Conservation (phyloP, 768 basidiomycete genomes). For the Clathrus columnatus region DNA sequence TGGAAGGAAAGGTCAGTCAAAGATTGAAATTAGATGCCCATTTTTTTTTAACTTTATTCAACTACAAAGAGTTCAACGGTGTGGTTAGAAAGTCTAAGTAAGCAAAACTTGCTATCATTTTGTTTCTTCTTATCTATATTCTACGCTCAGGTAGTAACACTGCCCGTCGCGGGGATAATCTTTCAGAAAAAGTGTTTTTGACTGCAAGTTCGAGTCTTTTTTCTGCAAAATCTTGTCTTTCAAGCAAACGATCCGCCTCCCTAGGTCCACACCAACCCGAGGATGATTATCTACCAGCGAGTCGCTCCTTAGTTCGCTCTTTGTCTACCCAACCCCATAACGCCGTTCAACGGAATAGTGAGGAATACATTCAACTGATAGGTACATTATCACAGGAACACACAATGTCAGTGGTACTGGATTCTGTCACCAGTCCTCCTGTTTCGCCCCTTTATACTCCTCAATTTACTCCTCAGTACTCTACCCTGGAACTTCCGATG, state of each 20-base stretch:
- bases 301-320: slow-evolving; percentile 19
- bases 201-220: slow-evolving; percentile 68
- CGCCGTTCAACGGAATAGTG: slow-evolving; percentile 1
- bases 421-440: neutral
- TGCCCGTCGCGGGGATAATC: slow-evolving; percentile 62
- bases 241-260: slow-evolving; percentile 35
- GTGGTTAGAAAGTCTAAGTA: slow-evolving; percentile 75
- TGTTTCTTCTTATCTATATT: slow-evolving; percentile 4
- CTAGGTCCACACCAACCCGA: slow-evolving; percentile 38
- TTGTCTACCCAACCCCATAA: neutral
- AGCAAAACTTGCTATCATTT: slow-evolving; percentile 8
- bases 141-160: slow-evolving; percentile 36
- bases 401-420: neutral
- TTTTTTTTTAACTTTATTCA: neutral
- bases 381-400: neutral
- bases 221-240: slow-evolving; percentile 41
- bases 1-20: slow-evolving; percentile 44
- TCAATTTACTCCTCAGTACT: slow-evolving; percentile 1
- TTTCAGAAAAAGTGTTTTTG: slow-evolving; percentile 70
- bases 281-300: slow-evolving; percentile 24
- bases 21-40: neutral
- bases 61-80: slow-evolving; percentile 42
- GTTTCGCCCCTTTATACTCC: slow-evolving; percentile 7
- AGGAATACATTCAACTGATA: neutral
- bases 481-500: neutral